These are phyloP conservation scores for Aspergillus sp. DNA, from an alignment of 2,329 filamentous ascomycete species.

Conservation along the genomic window DNA sequence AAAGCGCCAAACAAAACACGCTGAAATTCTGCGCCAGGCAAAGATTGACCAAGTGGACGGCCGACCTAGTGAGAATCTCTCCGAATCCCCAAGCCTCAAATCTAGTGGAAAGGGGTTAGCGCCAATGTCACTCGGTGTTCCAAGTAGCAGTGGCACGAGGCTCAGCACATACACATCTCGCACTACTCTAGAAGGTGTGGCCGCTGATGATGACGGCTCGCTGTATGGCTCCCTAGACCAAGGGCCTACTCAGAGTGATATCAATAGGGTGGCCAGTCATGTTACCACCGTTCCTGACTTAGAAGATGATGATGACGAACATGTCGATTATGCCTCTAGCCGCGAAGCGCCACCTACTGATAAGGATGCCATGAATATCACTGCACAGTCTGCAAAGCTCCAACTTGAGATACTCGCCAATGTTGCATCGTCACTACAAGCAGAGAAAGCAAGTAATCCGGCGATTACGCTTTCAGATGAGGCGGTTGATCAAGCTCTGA, in stretches of 20 bases:
- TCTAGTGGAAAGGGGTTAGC: conserved; percentile 37
- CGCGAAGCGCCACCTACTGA: conserved; percentile 70
- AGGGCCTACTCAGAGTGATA: conserved; percentile 50
- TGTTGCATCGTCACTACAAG: conserved; percentile 77
- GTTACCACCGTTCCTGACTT: conserved; percentile 56
- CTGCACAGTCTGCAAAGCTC: conserved; percentile 87
- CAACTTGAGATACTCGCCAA: conserved; percentile 88
- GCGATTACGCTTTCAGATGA: conserved; percentile 72
- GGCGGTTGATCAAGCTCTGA: conserved; percentile 71
- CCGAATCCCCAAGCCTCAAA: conserved; percentile 34
- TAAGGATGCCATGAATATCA: conserved; percentile 96
- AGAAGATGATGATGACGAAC: conserved; percentile 70
- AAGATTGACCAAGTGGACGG: conserved; percentile 70
- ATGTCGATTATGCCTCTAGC: conserved; percentile 76
- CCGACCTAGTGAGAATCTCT: conserved; percentile 48
- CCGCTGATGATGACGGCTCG: conserved; percentile 55
- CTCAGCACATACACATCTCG: conserved; percentile 51
- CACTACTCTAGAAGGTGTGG: conserved; percentile 47
- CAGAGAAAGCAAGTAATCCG: conserved; percentile 69
- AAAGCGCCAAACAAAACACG: conserved; percentile 69
- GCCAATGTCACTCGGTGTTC: conserved; percentile 35
- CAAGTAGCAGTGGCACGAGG: conserved; percentile 43
- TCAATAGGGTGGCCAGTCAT: conserved; percentile 50
- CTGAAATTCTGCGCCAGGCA: conserved; percentile 73
- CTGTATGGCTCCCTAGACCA: conserved; percentile 57